Percentiles rank a stretch among this genome's conserved stretches.
These are phyloP conservation scores for Penicillium sumatraense DNA, from an alignment of 2,329 filamentous ascomycete species.

Conservation along the genomic window DNA sequence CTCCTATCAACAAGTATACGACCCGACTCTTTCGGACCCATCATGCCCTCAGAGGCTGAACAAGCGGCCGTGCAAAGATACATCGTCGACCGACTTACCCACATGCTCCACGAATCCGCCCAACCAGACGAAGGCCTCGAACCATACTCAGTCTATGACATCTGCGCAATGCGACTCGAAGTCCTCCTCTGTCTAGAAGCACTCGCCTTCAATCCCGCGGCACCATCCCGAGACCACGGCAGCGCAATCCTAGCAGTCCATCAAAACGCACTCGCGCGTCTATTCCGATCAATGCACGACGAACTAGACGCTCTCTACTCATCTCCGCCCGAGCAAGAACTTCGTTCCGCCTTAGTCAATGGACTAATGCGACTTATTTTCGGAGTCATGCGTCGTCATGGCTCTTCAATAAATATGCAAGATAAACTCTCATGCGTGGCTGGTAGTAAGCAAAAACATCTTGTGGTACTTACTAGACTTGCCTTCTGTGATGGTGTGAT, in stretches of 20 bases:
- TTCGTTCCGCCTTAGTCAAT: constrained; percentile 61
- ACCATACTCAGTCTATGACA: constrained; percentile 43
- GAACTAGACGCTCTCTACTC: constrained; percentile 67
- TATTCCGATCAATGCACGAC: constrained; percentile 77
- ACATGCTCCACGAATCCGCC: constrained; percentile 60
- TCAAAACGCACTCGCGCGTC: constrained; percentile 70
- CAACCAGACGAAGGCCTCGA: constrained; percentile 49
- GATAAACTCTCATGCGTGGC: constrained; percentile 71
- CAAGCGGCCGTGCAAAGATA: constrained; percentile 49
- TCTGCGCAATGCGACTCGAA: constrained; percentile 49
- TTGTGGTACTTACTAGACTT: constrained; percentile 79
- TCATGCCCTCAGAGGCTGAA: constrained; percentile 45
- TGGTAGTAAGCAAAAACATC: constrained; percentile 79
- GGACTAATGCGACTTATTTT: constrained; percentile 64
- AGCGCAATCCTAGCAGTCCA: constrained; percentile 69
- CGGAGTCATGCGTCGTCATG: constrained; percentile 64
- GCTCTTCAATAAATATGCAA: constrained; percentile 68
- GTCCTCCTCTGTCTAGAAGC: constrained; percentile 49
- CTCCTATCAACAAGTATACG: constrained; percentile 62
- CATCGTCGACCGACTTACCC: constrained; percentile 62
- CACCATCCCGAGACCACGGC: constrained; percentile 65
- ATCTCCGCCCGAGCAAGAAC: constrained; percentile 48
- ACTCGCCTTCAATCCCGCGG: constrained; percentile 50
- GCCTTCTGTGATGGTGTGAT: constrained; percentile 82
- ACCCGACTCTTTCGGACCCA: constrained; percentile 59